phyloP scores from a whole-genome alignment of 2,329 filamentous ascomycete species.

The Epichloe gansuensis region DNA sequence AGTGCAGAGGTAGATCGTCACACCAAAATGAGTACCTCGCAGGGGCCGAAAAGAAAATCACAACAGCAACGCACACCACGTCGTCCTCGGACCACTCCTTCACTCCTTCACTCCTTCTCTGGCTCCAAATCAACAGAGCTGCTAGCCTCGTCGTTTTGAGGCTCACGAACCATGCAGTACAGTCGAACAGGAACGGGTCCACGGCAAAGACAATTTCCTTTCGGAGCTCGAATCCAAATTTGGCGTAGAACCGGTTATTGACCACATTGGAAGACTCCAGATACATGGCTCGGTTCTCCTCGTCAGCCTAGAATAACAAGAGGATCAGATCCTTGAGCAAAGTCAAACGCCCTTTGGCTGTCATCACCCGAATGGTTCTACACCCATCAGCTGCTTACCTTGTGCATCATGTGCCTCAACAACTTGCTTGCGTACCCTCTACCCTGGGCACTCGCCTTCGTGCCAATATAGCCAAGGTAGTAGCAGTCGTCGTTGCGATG shows the following conservation, averaged over 20 bases:
- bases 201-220: constrained; percentile 47
- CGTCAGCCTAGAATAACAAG: constrained; percentile 45
- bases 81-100: not conserved
- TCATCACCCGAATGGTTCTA: too few species aligned
- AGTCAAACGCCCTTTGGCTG: too few species aligned
- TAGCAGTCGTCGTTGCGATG: constrained; percentile 55
- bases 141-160: constrained; percentile 25
- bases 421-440: constrained; percentile 63
- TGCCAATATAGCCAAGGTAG: constrained; percentile 78
- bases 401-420: constrained; percentile 54
- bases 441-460: constrained; percentile 55
- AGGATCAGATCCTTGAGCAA: constrained; percentile 11
- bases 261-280: constrained; percentile 61
- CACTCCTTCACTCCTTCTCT: constrained; percentile 1
- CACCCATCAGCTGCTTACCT: constrained; percentile 27
- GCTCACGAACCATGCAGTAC: constrained; percentile 75
- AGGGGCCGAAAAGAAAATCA: not conserved
- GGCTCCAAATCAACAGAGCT: not conserved
- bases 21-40: too few species aligned
- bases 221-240: constrained; percentile 59
- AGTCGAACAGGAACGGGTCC: constrained; percentile 48
- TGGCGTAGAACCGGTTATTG: constrained; percentile 62
- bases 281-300: constrained; percentile 56
- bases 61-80: not conserved
- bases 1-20: not conserved